Base-by-base conservation (phyloP, 2,329 filamentous ascomycete genomes). In the Aspergillus sp. region DNA sequence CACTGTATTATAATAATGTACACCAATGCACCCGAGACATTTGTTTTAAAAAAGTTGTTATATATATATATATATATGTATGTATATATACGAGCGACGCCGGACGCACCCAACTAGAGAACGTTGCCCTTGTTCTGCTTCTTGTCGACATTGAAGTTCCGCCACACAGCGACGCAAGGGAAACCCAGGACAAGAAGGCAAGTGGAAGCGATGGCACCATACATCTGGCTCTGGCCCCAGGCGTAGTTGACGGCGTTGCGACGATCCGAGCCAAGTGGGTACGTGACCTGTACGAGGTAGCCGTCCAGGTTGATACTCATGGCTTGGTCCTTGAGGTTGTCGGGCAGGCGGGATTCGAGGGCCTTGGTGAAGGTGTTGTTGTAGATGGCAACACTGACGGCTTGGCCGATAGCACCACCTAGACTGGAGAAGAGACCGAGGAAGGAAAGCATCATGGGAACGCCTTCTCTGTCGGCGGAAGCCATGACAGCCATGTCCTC, bases 401-500 rank as follows among this genome's bases (percentile, higher is more conserved):
- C 70, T 17, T 61, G 60, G 6, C 75, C 75, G 15, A 77, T 70
- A 3, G 74, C 68, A 6, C 70, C 69, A 0, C 75, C 74, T 3
- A 77, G 62, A 37, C 66, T 75, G 39, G 66, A 63, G 59, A 70
- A 72, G 23, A 77, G 58, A 15, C 69, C 68, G 21, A 76, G 53
- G 37, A 77, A 60, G 2, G 74, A 70, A 17, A 77, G 63, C 62
- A 76, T 67, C 64, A 76, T 72, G 12, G 84, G 82, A 6, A 85
- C 75, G 44, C 84, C 78, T 52, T 82, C 77, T 52, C 85, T 82
- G 54, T 78, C 78, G 17, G 81, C 80, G 4, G 81, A 79, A 0
- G 82, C 77, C 70, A 87, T 82, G 44, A 87, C 80, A 6, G 84
- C 82, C 63, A 88, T 81, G 62, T 87, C 81, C 62, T 83, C 75